Percentiles rank a stretch among this genome's conserved stretches.
These are phyloP conservation scores for Zygotorulaspora danielsina DNA, from an alignment of 805 yeast species.

Conservation along the genomic window DNA sequence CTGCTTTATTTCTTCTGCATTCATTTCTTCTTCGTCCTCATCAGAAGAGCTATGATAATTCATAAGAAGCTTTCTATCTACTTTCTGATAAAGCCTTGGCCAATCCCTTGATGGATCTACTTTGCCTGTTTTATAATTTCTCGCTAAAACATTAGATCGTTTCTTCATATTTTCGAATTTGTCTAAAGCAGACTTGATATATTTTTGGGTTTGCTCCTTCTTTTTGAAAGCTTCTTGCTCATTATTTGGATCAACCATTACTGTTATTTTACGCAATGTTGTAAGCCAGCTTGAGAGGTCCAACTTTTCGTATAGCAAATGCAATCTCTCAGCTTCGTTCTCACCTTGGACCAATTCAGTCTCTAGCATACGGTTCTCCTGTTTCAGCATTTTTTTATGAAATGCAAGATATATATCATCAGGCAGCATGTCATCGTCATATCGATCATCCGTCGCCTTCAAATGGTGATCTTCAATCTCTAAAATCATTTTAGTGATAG, in stretches of 20 bases:
- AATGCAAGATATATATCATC: slow-evolving; percentile 43
- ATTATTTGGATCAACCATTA: slow-evolving; percentile 46
- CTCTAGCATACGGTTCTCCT: slow-evolving; percentile 63
- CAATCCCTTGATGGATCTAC: slow-evolving; percentile 20
- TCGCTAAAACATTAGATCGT: slow-evolving; percentile 17
- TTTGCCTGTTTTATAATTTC: slow-evolving; percentile 16
- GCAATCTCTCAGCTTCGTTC: slow-evolving; percentile 51
- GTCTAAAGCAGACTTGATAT: slow-evolving; percentile 37
- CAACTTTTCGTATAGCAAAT: slow-evolving; percentile 41
- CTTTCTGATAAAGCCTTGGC: slow-evolving; percentile 19
- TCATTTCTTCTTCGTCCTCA: slow-evolving; percentile 29
- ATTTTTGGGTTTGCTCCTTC: slow-evolving; percentile 47
- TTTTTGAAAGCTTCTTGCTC: slow-evolving; percentile 49
- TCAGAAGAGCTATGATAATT: slow-evolving; percentile 33
- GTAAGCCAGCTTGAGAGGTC: slow-evolving; percentile 46
- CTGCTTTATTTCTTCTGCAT: slow-evolving; percentile 17
- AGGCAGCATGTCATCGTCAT: slow-evolving; percentile 41
- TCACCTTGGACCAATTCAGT: slow-evolving; percentile 42
- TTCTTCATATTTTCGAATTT: slow-evolving; percentile 28
- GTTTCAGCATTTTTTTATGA: slow-evolving; percentile 59
- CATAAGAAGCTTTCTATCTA: slow-evolving; percentile 21
- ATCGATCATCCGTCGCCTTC: background rate
- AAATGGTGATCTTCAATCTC: slow-evolving; percentile 14
- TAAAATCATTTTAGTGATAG: slow-evolving; percentile 23
- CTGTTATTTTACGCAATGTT: slow-evolving; percentile 46